These are phyloP conservation scores for Isochrysis galbana DNA, from an alignment of 78 protist species.

Conservation along the genomic window DNA sequence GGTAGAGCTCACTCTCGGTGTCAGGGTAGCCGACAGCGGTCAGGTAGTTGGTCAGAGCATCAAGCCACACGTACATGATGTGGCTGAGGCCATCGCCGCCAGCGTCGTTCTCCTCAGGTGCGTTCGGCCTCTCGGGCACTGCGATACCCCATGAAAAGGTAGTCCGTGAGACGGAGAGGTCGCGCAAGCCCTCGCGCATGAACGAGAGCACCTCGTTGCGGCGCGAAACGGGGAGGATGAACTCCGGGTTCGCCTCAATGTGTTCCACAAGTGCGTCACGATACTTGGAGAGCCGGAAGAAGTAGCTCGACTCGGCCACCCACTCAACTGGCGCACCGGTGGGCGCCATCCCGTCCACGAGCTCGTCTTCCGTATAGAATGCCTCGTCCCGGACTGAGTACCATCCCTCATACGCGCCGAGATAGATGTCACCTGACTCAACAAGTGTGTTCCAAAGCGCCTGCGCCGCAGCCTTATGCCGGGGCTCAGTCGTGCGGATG, in stretches of 20 bases:
- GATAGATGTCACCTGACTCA: slow-evolving; percentile 80
- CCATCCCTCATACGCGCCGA: slow-evolving; percentile 86
- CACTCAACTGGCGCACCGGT: slow-evolving; percentile 37
- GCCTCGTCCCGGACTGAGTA: slow-evolving; percentile 90
- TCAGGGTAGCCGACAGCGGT: slow-evolving; percentile 77
- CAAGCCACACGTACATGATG: slow-evolving; percentile 96
- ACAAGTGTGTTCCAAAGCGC: slow-evolving; percentile 76
- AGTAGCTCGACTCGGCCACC: slow-evolving; percentile 36
- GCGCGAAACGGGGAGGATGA: slow-evolving; percentile 53
- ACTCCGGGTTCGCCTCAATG: slow-evolving; percentile 43
- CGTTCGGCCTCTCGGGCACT: slow-evolving; percentile 67
- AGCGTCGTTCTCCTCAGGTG: no score
- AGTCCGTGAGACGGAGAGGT: slow-evolving; percentile 82
- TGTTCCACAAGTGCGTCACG: not conserved
- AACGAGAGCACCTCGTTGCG: slow-evolving; percentile 47
- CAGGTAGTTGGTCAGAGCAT: slow-evolving; percentile 93
- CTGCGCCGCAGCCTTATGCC: slow-evolving; percentile 52
- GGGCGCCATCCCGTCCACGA: slow-evolving; percentile 44
- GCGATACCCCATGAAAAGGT: slow-evolving; percentile 87
- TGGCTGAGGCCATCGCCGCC: slow-evolving; percentile 69
- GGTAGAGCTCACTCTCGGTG: not conserved
- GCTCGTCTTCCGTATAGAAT: slow-evolving; percentile 64
- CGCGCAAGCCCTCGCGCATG: slow-evolving; percentile 35
- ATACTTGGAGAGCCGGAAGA: slow-evolving; percentile 43
- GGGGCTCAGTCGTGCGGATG: slow-evolving; percentile 79